Evolutionary conservation across 106 monocot species (phyloP), one percentile per base, ranked within the genome.

Genomic region (Narthecium ossifragum): DNA sequence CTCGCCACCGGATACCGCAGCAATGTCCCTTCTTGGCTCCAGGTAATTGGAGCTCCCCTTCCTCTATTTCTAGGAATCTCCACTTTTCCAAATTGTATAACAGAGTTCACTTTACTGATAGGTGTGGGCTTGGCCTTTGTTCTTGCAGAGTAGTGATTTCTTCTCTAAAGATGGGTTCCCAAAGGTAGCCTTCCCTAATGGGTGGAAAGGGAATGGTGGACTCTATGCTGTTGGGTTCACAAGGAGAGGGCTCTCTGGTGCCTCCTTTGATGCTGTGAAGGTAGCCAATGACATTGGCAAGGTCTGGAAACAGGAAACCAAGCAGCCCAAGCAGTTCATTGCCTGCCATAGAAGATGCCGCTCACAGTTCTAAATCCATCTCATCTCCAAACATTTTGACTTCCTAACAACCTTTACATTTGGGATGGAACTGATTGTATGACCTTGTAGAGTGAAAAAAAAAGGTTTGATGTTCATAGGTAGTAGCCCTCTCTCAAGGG

Each of bases 171-270:
- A 79, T 39, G 79, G 79, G 32, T 80, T 64, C 60, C 77, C 77
- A 54, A 77, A 71, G 66, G 28, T 25, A 23, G 23, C 60, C 17
- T 77, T 77, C 53, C 79, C 79, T 3, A 55, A 78, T 30, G 64
- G 69, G n/a, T 80, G 79, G 79, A 80, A 80, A 27, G 79, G 79
- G 0, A 48, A 65, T 26, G 43, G 57, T 0, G 79, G 79, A 14
- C 60, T 80, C 13, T 80, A 80, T 32, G 74, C 79, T 17, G 79
- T 80, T 29, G 79, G 79, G 13, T 80, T 80, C 69, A 80, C 74
- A 46, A 65, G 49, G 48, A 57, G 69, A 46, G 74, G 79, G 30
- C 74, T 79, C 7, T 51, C 79, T 47, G 79, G 79, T 47, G 73
- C 79, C 8, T 79, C 79, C 29, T 45, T 59, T 7, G 79, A 79